Base-by-base conservation (phyloP, 2,329 filamentous ascomycete genomes). In the Canariomyces notabilis region DNA sequence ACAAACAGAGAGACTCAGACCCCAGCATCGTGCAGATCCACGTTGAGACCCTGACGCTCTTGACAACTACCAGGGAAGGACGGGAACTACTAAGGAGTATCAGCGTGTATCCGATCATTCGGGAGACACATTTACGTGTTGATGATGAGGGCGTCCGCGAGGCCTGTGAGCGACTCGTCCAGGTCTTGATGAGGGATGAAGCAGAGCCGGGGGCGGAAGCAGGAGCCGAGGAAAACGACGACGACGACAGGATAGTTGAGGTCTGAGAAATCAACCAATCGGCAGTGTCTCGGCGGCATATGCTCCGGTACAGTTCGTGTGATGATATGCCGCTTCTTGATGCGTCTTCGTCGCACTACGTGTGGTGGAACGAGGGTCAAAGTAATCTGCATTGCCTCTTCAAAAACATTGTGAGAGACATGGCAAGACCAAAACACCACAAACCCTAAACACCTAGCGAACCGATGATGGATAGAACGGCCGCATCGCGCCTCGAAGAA, bases 61-160 rank as follows among this genome's bases (percentile, higher is more conserved):
- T 98, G 48, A 90, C 87, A 0, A 90, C 86, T 5, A 91, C 87
- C 6, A 75, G 80, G 6, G 74, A 83, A 56, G 88, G 85, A 2
- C 77, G 91, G 49, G 85, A 94, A 6, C 69, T 78, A 44, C 72
- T 97, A 74, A 77, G 89, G 15, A 70, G 76, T 15, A 73, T 91
- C 37, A 87, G 89, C 58, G 87, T 95, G 1, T 98, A 98, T 64
- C 88, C 90, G 0, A 82, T 97, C 37, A 73, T 97, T 16, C 76
- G 93, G 42, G 93, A 97, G 66, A 84, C 86, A 23, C 93, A 98
- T 71, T 59, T 84, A 52, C 78, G 82, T 18, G 81, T 89, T 4
- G 75, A 89, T 18, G 75, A 95, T 59, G 89, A 94, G 37, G 83
- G 75, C 14, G 87, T 97, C 2, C 76, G 79, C 54, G 90, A 95